phyloP scores from a whole-genome alignment of 2,329 filamentous ascomycete genomes.

The Cryphonectria naterciae region DNA sequence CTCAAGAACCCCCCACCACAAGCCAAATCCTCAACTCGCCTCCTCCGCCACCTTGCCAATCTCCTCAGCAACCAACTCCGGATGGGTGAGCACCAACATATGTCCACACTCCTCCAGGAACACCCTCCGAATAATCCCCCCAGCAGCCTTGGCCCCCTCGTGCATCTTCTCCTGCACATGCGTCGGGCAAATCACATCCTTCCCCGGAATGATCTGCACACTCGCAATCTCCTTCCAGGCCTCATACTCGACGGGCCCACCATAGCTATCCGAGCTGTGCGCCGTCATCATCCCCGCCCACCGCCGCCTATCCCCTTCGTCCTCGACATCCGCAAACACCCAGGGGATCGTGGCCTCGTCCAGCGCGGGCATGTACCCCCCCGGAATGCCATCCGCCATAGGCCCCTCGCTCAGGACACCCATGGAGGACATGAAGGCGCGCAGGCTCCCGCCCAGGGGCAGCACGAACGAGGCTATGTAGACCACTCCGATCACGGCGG shows the following conservation, averaged over 20 bases:
- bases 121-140: slow-evolving; percentile 24
- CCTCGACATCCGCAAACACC: slow-evolving; percentile 23
- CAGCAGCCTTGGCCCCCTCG: slow-evolving; percentile 24
- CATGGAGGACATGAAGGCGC: slow-evolving; percentile 13
- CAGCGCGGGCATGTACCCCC: slow-evolving; percentile 25
- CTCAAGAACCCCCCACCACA: not conserved
- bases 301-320: slow-evolving; percentile 3
- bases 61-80: slow-evolving; percentile 23
- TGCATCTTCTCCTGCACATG: slow-evolving; percentile 27
- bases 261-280: slow-evolving; percentile 30
- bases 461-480: slow-evolving; percentile 34
- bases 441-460: slow-evolving; percentile 21
- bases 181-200: slow-evolving; percentile 28
- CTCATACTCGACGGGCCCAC: slow-evolving; percentile 28
- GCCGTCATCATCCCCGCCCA: slow-evolving; percentile 18
- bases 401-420: slow-evolving; percentile 13
- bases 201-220: slow-evolving; percentile 24
- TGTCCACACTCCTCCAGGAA: slow-evolving; percentile 21
- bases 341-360: not conserved
- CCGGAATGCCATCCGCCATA: slow-evolving; percentile 17
- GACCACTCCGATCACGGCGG: slow-evolving; percentile 37
- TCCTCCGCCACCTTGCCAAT: slow-evolving; percentile 23
- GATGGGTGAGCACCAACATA: slow-evolving; percentile 3
- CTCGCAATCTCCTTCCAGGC: slow-evolving; percentile 29
- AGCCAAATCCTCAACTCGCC: not conserved